phyloP scores from a whole-genome alignment of 306 rosid species.

The Dryas drummondii region DNA sequence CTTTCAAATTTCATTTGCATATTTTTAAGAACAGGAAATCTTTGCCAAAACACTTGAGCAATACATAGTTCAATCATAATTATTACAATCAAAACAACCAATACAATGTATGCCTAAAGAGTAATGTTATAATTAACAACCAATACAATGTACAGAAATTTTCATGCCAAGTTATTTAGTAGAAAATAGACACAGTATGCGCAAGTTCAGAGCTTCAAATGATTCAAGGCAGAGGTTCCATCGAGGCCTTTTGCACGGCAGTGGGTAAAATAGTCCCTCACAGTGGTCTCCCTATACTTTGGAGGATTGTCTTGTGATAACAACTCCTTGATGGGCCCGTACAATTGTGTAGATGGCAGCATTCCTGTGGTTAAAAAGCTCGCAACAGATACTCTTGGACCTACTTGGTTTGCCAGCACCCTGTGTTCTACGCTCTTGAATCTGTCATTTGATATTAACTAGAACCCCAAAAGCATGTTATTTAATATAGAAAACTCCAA shows the following conservation, averaged over 20 bases:
- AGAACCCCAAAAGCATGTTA: background rate
- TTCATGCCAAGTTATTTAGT: too few species aligned
- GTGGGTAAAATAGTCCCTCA: background rate
- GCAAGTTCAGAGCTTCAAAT: background rate
- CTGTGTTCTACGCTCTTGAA: constrained; percentile 44
- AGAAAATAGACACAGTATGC: too few species aligned
- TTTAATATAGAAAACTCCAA: background rate
- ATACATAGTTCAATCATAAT: constrained; percentile 31
- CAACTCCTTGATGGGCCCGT: constrained; percentile 15
- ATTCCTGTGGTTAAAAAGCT: constrained; percentile 12
- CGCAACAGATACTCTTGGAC: constrained; percentile 12
- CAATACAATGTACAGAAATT: too few species aligned
- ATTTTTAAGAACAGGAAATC: too few species aligned
- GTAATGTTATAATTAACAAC: background rate
- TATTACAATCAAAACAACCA: constrained; percentile 19
- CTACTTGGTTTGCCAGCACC: constrained; percentile 26
- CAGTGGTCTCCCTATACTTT: constrained; percentile 12
- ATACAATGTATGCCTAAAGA: constrained; percentile 6
- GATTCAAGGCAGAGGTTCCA: constrained; percentile 1
- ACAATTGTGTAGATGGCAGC: background rate
- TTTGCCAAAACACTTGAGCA: too few species aligned
- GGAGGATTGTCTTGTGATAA: constrained; percentile 9
- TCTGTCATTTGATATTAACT: constrained; percentile 41
- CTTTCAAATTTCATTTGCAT: too few species aligned
- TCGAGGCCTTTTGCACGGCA: background rate